Percentiles rank a stretch among this genome's conserved stretches.
Conservation (phyloP, 192 early-diverging fungal genomes). For the Jimgerdemannia lactiflua region DNA sequence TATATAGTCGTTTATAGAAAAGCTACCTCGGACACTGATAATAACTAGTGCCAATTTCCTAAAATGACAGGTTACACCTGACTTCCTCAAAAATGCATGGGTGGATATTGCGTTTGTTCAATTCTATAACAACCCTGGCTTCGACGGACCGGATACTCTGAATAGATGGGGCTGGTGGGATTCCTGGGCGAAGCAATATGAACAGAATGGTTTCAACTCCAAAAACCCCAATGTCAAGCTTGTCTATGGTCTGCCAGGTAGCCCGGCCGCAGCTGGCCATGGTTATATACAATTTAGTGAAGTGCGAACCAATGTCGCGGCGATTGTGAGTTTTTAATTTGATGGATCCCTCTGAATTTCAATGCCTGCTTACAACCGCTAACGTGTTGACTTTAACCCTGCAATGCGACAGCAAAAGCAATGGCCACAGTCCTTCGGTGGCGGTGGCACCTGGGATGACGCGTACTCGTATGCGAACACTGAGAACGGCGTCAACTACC, state of each 20-base stretch:
- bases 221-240: background rate
- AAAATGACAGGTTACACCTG: background rate
- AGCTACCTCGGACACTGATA: too few relatives aligned
- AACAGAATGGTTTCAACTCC: background rate
- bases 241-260: background rate
- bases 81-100: background rate
- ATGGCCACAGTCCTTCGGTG: background rate
- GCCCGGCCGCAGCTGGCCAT: background rate
- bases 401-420: background rate
- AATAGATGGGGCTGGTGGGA: background rate
- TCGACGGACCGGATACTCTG: background rate
- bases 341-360: background rate
- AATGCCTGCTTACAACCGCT: background rate
- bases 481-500: background rate
- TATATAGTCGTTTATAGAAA: too few relatives aligned
- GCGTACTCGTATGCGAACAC: background rate
- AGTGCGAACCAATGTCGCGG: background rate
- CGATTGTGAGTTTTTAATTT: background rate
- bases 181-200: background rate
- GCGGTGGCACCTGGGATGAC: background rate
- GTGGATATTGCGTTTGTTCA: background rate
- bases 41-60: too few relatives aligned
- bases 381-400: background rate
- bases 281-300: background rate
- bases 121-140: slow-evolving; percentile 1